phyloP scores from a whole-genome alignment of 768 basidiomycete species.

The Suillus paluster region DNA sequence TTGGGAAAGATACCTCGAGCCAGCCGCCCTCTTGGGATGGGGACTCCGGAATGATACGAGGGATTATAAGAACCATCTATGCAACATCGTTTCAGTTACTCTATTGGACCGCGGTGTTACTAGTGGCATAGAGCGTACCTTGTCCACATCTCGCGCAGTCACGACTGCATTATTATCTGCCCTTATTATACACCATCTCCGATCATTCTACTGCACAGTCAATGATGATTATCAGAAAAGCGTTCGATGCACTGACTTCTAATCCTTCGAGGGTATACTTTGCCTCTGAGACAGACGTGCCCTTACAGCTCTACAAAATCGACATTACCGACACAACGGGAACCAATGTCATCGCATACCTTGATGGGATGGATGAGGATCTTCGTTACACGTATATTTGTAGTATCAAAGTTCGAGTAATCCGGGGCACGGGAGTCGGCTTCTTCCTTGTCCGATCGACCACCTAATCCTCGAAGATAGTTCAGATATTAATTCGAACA shows the following conservation, averaged over 20 bases:
- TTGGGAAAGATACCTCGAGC: constrained; percentile 63
- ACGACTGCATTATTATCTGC: constrained; percentile 54
- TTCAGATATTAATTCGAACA: not conserved
- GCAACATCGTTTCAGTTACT: not conserved
- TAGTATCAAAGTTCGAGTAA: constrained; percentile 32
- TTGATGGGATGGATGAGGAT: constrained; percentile 74
- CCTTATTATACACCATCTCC: constrained; percentile 73
- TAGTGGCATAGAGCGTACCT: constrained; percentile 42
- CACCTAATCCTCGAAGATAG: not conserved
- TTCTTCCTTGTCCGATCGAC: not conserved
- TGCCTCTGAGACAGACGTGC: constrained; percentile 59
- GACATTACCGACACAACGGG: not conserved
- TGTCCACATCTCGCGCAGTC: constrained; percentile 68
- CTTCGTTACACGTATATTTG: constrained; percentile 51
- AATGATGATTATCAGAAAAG: constrained; percentile 8
- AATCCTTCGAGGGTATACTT: constrained; percentile 66
- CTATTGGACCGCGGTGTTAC: not conserved
- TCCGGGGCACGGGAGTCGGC: constrained; percentile 5
- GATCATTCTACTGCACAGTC: constrained; percentile 58
- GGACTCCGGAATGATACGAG: constrained; percentile 53
- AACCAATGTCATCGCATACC: constrained; percentile 34
- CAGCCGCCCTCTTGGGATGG: constrained; percentile 49
- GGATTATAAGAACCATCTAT: constrained; percentile 72
- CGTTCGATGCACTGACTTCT: constrained; percentile 49
- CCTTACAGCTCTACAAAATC: constrained; percentile 67